Conservation (phyloP, 306 rosid genomes). For the Medicago ruthenica region DNA sequence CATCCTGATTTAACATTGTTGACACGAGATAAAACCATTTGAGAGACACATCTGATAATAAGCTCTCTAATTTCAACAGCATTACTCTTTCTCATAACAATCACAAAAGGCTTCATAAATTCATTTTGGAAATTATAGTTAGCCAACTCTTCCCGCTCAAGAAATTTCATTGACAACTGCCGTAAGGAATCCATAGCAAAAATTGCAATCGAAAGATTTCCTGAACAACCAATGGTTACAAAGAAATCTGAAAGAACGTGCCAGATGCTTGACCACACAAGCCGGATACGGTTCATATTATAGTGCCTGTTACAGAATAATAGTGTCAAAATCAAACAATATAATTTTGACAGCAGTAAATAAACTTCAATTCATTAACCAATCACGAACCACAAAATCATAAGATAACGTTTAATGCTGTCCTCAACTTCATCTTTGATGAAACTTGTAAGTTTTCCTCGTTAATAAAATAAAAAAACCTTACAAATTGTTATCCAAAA, state of each 20-base stretch:
- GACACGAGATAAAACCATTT: constrained; percentile 97
- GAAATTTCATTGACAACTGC: constrained; percentile 96
- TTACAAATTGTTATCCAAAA: constrained; percentile 2
- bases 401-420: constrained; percentile 23
- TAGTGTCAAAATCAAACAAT: constrained; percentile 54
- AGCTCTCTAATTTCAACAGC: constrained; percentile 99
- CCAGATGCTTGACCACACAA: constrained; percentile 99
- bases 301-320: constrained; percentile 76
- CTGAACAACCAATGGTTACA: constrained; percentile 96
- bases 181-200: constrained; percentile 99
- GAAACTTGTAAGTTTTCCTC: constrained; percentile 23
- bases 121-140: constrained; percentile 98
- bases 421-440: constrained; percentile 28
- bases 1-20: constrained; percentile 99
- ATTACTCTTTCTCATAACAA: constrained; percentile 95
- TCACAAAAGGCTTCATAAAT: constrained; percentile 97
- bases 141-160: constrained; percentile 97
- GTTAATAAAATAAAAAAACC: constrained; percentile 31
- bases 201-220: constrained; percentile 95
- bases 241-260: constrained; percentile 98
- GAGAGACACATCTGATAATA: constrained; percentile 97
- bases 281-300: constrained; percentile 99
- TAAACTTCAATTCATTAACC: constrained; percentile 12
- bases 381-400: constrained; percentile 33
- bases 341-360: constrained; percentile 22